A percentile compares a stretch with the other conserved stretches of the same genome.
These are phyloP conservation scores for Santalum album DNA, from an alignment of 164 flowering plant species.

Conservation along the genomic window DNA sequence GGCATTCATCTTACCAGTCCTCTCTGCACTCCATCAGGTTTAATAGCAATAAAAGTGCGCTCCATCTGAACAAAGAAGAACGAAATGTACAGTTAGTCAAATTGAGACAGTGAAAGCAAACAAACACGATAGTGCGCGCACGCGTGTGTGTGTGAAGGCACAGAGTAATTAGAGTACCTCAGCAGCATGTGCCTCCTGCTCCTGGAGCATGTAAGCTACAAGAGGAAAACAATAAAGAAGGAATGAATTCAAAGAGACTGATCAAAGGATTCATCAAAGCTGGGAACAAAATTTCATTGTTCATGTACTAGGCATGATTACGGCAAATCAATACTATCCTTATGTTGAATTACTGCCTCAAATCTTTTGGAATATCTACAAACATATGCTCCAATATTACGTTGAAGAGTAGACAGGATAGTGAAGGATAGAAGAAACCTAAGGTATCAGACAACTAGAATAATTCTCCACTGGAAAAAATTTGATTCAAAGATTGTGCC, in stretches of 20 bases:
- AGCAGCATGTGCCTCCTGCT: slow-evolving; percentile 88
- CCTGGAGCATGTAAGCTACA: slow-evolving; percentile 84
- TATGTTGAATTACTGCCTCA: too few species aligned
- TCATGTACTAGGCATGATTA: too few species aligned
- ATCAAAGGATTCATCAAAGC: background rate
- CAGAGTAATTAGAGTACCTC: slow-evolving; percentile 45
- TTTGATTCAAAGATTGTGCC: too few species aligned
- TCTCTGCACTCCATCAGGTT: slow-evolving; percentile 99
- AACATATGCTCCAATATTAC: too few species aligned
- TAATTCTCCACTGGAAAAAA: too few species aligned
- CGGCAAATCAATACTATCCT: too few species aligned
- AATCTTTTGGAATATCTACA: too few species aligned
- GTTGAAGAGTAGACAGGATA: too few species aligned
- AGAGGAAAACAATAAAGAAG: slow-evolving; percentile 7
- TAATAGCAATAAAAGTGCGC: slow-evolving; percentile 93
- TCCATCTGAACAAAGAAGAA: slow-evolving; percentile 47
- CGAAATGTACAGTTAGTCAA: too few species aligned
- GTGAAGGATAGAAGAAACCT: too few species aligned
- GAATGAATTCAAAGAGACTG: background rate
- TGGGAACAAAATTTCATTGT: too few species aligned
- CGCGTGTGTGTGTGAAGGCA: background rate
- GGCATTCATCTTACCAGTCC: slow-evolving; percentile 59
- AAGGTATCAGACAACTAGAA: too few species aligned
- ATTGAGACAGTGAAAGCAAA: background rate
- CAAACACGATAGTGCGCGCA: background rate